Percentiles rank a stretch among this genome's conserved stretches.
phyloP scores from a whole-genome alignment of 108 stramenopile species.

The Stephanodiscus minutulus region DNA sequence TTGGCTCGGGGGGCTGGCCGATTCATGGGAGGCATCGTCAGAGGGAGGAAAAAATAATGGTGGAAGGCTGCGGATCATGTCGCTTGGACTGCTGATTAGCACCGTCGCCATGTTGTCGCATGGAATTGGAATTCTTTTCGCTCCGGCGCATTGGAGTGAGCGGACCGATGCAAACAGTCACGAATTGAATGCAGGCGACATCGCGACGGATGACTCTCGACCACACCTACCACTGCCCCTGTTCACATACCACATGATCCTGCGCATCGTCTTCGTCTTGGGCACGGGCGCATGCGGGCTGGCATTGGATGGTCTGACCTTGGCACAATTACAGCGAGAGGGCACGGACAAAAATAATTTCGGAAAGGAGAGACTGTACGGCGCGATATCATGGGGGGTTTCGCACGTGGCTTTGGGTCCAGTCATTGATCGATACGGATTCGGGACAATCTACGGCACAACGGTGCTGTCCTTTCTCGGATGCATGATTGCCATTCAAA shows the following conservation, averaged over 20 bases:
- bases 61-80: conserved; percentile 37
- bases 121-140: conserved; percentile 13
- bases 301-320: conserved; percentile 52
- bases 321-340: conserved; percentile 49
- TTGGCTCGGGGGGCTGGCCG: conserved; percentile 44
- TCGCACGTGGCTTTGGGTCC: conserved; percentile 46
- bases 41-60: conserved; percentile 7
- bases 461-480: conserved; percentile 32
- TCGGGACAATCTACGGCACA: conserved; percentile 34
- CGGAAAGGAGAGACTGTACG: conserved; percentile 53
- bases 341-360: conserved; percentile 36
- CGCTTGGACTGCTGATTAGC: conserved; percentile 29
- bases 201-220: conserved; percentile 5
- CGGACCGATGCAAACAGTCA: not conserved
- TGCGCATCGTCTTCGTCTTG: conserved; percentile 35
- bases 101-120: conserved; percentile 41
- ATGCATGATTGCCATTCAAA: conserved; percentile 31
- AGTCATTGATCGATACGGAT: conserved; percentile 41
- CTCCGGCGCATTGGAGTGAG: not conserved
- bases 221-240: conserved; percentile 19
- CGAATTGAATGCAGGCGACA: not conserved
- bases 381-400: conserved; percentile 53
- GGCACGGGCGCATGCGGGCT: conserved; percentile 33
- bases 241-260: conserved; percentile 37
- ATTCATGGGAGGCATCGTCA: conserved; percentile 33